These are phyloP conservation scores for Salix caprea DNA, from an alignment of 345 rosid species.

Conservation along the genomic window DNA sequence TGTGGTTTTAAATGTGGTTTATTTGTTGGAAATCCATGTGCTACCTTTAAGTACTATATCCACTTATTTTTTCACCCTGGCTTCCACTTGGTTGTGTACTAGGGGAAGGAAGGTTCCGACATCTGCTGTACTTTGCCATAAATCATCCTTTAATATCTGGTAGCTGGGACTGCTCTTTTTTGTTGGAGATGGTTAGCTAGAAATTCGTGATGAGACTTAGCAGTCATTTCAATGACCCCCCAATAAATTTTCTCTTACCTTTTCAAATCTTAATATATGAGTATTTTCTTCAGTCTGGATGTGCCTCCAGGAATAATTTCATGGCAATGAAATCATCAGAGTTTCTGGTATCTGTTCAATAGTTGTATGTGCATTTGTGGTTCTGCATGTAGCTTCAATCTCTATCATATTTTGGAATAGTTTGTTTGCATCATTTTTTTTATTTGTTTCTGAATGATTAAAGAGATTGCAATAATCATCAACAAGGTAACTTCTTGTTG, in stretches of 20 bases:
- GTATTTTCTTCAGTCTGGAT: too few species aligned
- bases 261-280: too few species aligned
- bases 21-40: not conserved
- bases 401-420: too few species aligned
- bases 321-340: not conserved
- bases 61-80: not conserved
- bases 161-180: not conserved
- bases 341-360: not conserved
- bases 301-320: not conserved
- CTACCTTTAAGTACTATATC: not conserved
- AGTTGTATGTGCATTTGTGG: not conserved
- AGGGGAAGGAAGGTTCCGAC: not conserved
- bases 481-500: not conserved
- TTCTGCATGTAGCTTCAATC: not conserved
- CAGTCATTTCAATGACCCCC: too few species aligned
- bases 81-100: slow-evolving; percentile 7
- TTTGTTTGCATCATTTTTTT: not conserved
- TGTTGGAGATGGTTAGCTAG: not conserved
- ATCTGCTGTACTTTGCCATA: not conserved
- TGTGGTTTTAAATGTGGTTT: not conserved
- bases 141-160: not conserved
- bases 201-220: too few species aligned
- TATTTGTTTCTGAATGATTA: not conserved
- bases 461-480: not conserved
- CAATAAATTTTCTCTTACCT: too few species aligned